Percentiles rank a stretch among this genome's conserved stretches.
phyloP scores from a whole-genome alignment of 495 filamentous ascomycete species.

The Rhypophila decipiens region DNA sequence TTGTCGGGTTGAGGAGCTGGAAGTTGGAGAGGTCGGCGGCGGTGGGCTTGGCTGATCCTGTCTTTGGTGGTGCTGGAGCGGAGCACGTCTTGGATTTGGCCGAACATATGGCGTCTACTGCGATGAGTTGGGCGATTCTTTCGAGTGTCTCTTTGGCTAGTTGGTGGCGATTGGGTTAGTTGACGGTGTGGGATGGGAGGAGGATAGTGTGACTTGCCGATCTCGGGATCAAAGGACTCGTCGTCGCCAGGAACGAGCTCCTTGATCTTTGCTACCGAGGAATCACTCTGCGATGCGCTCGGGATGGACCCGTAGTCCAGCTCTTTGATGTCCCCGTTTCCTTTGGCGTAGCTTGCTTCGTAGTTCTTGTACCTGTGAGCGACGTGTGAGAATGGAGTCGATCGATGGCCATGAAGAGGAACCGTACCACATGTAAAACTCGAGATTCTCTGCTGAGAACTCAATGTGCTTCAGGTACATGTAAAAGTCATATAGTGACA shows the following conservation, averaged over 20 bases:
- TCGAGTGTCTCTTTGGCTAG: slow-evolving; percentile 23
- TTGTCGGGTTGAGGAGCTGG: not conserved
- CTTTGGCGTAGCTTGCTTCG: slow-evolving; percentile 24
- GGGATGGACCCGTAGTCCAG: slow-evolving; percentile 19
- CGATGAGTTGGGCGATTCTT: slow-evolving; percentile 30
- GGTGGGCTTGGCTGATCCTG: slow-evolving; percentile 5
- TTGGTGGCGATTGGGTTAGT: not conserved
- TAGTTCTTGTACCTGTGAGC: slow-evolving; percentile 35
- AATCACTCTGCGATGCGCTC: slow-evolving; percentile 20
- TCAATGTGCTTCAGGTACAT: slow-evolving; percentile 38
- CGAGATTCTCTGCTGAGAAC: slow-evolving; percentile 43
- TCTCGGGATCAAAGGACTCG: slow-evolving; percentile 16
- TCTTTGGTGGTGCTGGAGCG: slow-evolving; percentile 1
- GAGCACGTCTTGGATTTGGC: slow-evolving; percentile 11
- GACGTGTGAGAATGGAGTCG: no score
- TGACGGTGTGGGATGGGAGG: not conserved
- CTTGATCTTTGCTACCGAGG: slow-evolving; percentile 17
- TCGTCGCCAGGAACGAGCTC: slow-evolving; percentile 1
- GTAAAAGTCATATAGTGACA: slow-evolving; percentile 35
- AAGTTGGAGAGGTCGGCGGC: slow-evolving; percentile 5
- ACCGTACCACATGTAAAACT: slow-evolving; percentile 70
- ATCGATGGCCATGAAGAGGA: not conserved
- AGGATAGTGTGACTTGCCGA: slow-evolving; percentile 9
- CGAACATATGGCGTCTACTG: slow-evolving; percentile 21
- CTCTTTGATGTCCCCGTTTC: slow-evolving; percentile 12